Evolutionary conservation across 768 basidiomycete species (phyloP).

Genomic region (Candolleomyces eurysporus): DNA sequence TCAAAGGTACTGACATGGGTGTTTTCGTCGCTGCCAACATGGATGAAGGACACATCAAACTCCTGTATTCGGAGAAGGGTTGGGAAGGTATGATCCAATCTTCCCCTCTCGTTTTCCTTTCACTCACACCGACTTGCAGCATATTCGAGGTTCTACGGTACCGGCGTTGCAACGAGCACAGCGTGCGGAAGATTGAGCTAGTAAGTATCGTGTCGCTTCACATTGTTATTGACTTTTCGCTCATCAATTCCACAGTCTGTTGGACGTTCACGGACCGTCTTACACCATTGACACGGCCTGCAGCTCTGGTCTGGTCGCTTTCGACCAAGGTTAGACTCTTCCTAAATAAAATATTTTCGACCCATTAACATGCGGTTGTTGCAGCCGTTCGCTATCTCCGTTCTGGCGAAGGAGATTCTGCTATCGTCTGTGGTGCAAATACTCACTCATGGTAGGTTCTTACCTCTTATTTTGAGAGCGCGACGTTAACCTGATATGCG

Average conservation of each 20-base stretch:
- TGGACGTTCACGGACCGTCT: constrained; percentile 35
- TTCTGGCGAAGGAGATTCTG: constrained; percentile 31
- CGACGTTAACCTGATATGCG: neutral
- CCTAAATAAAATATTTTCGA: neutral
- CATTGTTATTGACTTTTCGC: neutral
- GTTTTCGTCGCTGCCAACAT: constrained; percentile 31
- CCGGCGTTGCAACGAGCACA: constrained; percentile 30
- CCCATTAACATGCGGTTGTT: neutral
- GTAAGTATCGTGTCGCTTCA: constrained; percentile 15
- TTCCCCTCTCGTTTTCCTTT: neutral
- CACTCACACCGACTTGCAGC: constrained; percentile 14
- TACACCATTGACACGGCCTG: constrained; percentile 33
- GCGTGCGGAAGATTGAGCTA: constrained; percentile 36
- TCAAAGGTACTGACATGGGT: constrained; percentile 31
- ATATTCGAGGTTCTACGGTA: constrained; percentile 32
- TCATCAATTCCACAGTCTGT: constrained; percentile 16
- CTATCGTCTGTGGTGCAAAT: constrained; percentile 32
- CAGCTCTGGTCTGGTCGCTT: constrained; percentile 30
- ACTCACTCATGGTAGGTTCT: constrained; percentile 28
- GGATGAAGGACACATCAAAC: constrained; percentile 29
- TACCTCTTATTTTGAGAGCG: neutral
- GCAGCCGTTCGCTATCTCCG: constrained; percentile 31
- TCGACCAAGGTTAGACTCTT: constrained; percentile 26
- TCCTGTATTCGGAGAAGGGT: constrained; percentile 29
- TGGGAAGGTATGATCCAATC: constrained; percentile 23